These are phyloP conservation scores for Citrus medica DNA, from an alignment of 345 rosid species.

Conservation along the genomic window DNA sequence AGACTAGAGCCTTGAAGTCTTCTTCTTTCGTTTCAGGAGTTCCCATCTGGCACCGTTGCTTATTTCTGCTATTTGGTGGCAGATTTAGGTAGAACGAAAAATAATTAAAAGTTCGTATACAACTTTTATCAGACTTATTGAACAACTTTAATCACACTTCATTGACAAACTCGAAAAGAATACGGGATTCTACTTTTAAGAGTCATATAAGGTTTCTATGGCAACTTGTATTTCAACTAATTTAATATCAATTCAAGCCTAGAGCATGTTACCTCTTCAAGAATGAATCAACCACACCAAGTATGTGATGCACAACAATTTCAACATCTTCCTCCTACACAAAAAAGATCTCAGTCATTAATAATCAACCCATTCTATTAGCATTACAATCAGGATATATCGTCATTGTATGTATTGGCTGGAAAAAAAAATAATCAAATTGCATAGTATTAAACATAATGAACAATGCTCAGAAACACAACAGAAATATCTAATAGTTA, in stretches of 20 bases:
- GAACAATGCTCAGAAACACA: background rate
- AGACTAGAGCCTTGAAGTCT: conserved; percentile 44
- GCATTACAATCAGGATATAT: background rate
- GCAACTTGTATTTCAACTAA: background rate
- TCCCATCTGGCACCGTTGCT: conserved; percentile 21
- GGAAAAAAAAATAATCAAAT: background rate
- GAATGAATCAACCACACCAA: conserved; percentile 64
- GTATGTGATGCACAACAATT: conserved; percentile 62
- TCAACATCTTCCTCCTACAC: conserved; percentile 77
- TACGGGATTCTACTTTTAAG: background rate
- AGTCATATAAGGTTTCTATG: background rate
- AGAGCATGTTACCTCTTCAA: conserved; percentile 44
- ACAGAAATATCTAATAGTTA: background rate
- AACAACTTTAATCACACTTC: background rate
- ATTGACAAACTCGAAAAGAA: background rate
- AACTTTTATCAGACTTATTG: background rate
- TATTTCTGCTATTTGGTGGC: conserved; percentile 28
- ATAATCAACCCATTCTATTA: background rate
- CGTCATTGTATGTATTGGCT: background rate
- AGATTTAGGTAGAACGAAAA: background rate
- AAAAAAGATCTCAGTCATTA: background rate
- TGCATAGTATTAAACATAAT: background rate
- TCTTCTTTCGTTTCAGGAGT: conserved; percentile 38
- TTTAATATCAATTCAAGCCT: background rate
- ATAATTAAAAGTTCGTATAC: background rate